Conservation (phyloP, 2,329 filamentous ascomycete species). For the Aspergillus aculeatus region DNA sequence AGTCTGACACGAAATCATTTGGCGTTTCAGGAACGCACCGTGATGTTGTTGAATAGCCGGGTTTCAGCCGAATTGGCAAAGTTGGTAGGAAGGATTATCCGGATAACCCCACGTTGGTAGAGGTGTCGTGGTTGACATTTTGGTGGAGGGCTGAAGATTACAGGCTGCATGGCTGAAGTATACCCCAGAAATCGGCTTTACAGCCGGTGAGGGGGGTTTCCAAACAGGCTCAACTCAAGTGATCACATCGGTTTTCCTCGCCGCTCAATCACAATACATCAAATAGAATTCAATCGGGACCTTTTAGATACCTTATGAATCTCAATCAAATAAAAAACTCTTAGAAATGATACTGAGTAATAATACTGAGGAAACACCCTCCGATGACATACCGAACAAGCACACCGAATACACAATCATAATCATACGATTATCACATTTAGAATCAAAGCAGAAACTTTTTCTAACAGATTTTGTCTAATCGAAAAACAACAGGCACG, state of each 20-base stretch:
- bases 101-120: not conserved
- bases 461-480: conserved; percentile 29
- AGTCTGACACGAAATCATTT: not conserved
- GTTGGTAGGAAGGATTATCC: not conserved
- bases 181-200: not conserved
- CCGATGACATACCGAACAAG: too few species aligned
- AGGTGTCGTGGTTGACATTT: not conserved
- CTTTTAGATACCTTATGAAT: too few species aligned
- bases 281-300: too few species aligned
- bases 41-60: not conserved
- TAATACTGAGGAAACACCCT: too few species aligned
- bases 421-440: not conserved
- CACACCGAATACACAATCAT: too few species aligned
- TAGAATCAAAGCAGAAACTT: conserved; percentile 15
- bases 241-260: too few species aligned
- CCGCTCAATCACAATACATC: too few species aligned
- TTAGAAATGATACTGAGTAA: too few species aligned
- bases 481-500: conserved; percentile 9
- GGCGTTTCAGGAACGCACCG: not conserved
- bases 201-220: too few species aligned
- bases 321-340: too few species aligned
- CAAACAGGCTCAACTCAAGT: too few species aligned
- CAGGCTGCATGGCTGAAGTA: not conserved
- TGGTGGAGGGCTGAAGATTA: not conserved
- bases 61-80: not conserved